Evolutionary conservation across 208 protist genomes (phyloP).

Genomic region (Wallacemonas sp.): DNA sequence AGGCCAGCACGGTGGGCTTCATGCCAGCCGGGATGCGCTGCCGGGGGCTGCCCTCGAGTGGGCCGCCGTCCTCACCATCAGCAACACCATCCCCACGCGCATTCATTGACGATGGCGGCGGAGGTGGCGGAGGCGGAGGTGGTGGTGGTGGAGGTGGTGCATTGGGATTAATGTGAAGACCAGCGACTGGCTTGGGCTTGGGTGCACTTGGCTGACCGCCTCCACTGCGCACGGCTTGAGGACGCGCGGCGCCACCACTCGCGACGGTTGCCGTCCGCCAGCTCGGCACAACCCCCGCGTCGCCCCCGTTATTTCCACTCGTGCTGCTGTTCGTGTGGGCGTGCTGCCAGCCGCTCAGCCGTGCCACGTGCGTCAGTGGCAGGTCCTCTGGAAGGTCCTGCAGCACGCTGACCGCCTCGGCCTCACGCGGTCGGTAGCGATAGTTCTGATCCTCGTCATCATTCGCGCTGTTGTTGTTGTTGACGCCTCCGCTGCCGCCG

Average conservation of each 20-base stretch:
- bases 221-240: no score
- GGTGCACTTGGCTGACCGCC: no score
- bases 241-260: no score
- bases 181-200: background rate
- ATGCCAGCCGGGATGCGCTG: slow-evolving; percentile 14
- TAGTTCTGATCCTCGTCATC: background rate
- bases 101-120: slow-evolving; percentile 19
- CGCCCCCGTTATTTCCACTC: background rate
- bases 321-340: no score
- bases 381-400: slow-evolving; percentile 53
- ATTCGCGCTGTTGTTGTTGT: background rate
- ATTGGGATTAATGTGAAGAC: background rate
- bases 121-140: slow-evolving; percentile 24
- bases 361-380: slow-evolving; percentile 24
- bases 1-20: background rate
- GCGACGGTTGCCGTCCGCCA: slow-evolving; percentile 11
- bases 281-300: slow-evolving; percentile 21
- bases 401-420: slow-evolving; percentile 38
- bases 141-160: slow-evolving; percentile 24
- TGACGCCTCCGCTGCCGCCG: no score
- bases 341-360: background rate
- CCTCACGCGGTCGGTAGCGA: background rate
- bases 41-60: no score
- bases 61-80: no score
- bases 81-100: background rate